Evolutionary conservation across 2,329 filamentous ascomycete genomes (phyloP), one percentile per base, ranked within the genome.

Genomic region (Trichophyton mentagrophytes): DNA sequence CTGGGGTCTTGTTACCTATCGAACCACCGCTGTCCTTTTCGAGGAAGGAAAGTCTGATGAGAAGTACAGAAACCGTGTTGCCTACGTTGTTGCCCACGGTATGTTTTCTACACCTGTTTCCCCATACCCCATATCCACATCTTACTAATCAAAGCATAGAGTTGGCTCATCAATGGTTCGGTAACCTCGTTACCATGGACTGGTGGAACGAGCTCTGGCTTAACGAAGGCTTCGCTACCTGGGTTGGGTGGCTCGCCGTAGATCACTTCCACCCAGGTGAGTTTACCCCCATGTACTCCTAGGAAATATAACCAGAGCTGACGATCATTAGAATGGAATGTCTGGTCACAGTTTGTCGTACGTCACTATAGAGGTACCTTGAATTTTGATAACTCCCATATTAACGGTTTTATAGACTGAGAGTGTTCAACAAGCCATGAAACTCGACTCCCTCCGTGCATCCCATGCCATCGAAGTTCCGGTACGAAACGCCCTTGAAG

Each of bases 381-480:
- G 22, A 68, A 38, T 56, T 68, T 60, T 58, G 27, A 64, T 61
- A 63, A 64, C 62, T 66, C 66, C 64, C 65, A 72, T 68, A 66
- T 73, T 74, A 66, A 75, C 70, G 65, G 66, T 70, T 68, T 66
- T 67, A 63, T 73, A 84, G 81, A 90, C 90, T 76, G 93, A 97
- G 78, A 88, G 88, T 68, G 89, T 95, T 78, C 90, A 96, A 81
- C 85, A 85, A 78, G 92, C 92, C 61, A 95, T 96, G 74, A 82
- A 85, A 66, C 84, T 99, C 33, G 93, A 99, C 70, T 86, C 89
- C 53, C 84, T 99, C 66, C 87, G 93, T 55, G 89, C 90, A 47
- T 96, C 90, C 57, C 93, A 99, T 73, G 89, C 93, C 7, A 96
- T 99, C 66, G 92, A 99, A 73, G 93, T 99, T 5, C 89, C 90